These are phyloP conservation scores for Marchantia paleacea DNA, from an alignment of 225 moss, liverwort and hornwort genomes.

Conservation along the genomic window DNA sequence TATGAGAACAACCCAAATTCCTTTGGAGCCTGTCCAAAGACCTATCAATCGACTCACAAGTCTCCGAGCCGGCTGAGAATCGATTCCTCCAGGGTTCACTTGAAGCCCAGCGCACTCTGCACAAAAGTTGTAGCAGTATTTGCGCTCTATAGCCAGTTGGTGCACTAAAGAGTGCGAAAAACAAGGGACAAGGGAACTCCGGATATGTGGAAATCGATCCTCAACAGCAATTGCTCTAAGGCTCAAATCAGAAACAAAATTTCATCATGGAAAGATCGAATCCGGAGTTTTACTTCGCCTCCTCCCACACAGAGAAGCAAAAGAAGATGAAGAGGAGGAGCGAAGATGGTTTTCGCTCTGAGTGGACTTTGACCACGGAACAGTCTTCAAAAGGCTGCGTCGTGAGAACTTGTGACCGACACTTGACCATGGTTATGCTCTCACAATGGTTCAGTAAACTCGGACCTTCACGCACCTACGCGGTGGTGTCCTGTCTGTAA, in stretches of 20 bases:
- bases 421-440: background rate
- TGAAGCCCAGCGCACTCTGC: background rate
- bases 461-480: no score
- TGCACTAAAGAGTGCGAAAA: background rate
- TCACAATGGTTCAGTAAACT: no score
- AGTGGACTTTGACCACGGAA: conserved; percentile 9
- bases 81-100: background rate
- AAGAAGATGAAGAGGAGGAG: background rate
- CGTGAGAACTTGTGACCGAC: background rate
- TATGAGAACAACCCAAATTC: background rate
- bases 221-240: background rate
- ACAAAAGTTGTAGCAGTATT: background rate
- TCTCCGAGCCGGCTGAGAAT: background rate
- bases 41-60: background rate
- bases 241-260: background rate
- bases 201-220: background rate
- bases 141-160: background rate
- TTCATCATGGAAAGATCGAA: background rate
- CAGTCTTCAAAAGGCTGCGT: background rate
- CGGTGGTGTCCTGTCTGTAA: no score
- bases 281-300: background rate
- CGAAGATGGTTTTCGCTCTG: background rate
- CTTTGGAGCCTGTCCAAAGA: background rate
- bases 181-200: background rate
- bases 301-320: background rate